Evolutionary conservation across 129 eudicot genomes (phyloP).

Genomic region (Silybum marianum): DNA sequence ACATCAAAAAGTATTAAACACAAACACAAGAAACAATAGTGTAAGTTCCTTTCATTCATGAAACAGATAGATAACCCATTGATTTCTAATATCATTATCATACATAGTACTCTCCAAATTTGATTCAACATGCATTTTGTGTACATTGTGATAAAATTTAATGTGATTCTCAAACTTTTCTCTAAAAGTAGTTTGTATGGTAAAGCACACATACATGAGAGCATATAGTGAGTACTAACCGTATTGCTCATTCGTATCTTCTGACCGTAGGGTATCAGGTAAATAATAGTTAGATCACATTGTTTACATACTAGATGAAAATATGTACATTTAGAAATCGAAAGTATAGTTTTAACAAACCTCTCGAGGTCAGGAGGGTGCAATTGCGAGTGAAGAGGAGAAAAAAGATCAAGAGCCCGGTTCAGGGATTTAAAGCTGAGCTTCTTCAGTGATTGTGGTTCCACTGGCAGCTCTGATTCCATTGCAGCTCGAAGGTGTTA

Average conservation of each 20-base stretch:
- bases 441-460: constrained; percentile 91
- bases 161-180: background rate
- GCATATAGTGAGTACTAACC: constrained; percentile 46
- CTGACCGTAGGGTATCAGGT: constrained; percentile 54
- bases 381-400: constrained; percentile 70
- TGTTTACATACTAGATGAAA: background rate
- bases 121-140: background rate
- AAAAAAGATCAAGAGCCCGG: constrained; percentile 84
- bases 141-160: background rate
- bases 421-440: constrained; percentile 76
- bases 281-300: constrained; percentile 1
- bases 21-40: background rate
- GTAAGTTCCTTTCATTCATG: background rate
- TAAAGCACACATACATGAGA: background rate
- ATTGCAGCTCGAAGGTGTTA: constrained; percentile 6
- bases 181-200: background rate
- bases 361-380: constrained; percentile 85
- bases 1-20: background rate
- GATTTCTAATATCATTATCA: background rate
- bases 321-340: background rate
- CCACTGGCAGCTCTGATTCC: constrained; percentile 71
- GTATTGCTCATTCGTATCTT: constrained; percentile 80
- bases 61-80: background rate
- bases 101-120: background rate
- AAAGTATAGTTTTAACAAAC: constrained; percentile 42